phyloP scores from a whole-genome alignment of 2,329 filamentous ascomycete genomes.

The Lasiodiplodia sp. region DNA sequence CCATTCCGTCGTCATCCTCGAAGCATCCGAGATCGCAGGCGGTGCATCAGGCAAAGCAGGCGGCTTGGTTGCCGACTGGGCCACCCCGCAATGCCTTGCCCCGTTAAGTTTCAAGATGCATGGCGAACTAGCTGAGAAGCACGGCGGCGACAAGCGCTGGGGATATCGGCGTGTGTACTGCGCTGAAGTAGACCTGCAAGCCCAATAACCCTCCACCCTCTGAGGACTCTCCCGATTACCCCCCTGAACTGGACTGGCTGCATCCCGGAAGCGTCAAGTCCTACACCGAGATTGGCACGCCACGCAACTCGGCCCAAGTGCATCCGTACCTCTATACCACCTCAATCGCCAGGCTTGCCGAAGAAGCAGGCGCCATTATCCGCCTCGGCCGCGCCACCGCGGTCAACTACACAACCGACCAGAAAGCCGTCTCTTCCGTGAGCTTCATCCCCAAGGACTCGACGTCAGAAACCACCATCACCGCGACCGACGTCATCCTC shows the following conservation, averaged over 20 bases:
- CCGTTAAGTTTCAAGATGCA: constrained; percentile 26
- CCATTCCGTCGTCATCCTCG: constrained; percentile 22
- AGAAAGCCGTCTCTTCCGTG: neutral
- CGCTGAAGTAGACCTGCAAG: constrained; percentile 14
- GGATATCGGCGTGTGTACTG: constrained; percentile 19
- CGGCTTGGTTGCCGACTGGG: constrained; percentile 28
- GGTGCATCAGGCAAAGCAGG: constrained; percentile 29
- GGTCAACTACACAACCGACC: neutral
- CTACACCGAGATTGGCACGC: constrained; percentile 23
- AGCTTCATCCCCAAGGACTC: neutral
- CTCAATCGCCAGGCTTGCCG: constrained; percentile 17
- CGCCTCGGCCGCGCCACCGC: neutral
- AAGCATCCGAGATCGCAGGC: constrained; percentile 19
- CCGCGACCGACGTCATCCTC: neutral
- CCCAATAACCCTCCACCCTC: neutral
- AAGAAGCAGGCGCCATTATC: constrained; percentile 21
- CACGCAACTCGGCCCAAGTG: constrained; percentile 25
- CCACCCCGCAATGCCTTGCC: constrained; percentile 28
- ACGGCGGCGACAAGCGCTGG: constrained; percentile 26
- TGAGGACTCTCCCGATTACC: neutral
- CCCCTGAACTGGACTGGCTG: constrained; percentile 25
- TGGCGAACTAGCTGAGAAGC: constrained; percentile 23
- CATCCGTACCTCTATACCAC: constrained; percentile 26
- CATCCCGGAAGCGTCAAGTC: constrained; percentile 8
- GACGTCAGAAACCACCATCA: neutral